phyloP scores from a whole-genome alignment of 2,329 filamentous ascomycete genomes.

The Stemphylium vesicarium region DNA sequence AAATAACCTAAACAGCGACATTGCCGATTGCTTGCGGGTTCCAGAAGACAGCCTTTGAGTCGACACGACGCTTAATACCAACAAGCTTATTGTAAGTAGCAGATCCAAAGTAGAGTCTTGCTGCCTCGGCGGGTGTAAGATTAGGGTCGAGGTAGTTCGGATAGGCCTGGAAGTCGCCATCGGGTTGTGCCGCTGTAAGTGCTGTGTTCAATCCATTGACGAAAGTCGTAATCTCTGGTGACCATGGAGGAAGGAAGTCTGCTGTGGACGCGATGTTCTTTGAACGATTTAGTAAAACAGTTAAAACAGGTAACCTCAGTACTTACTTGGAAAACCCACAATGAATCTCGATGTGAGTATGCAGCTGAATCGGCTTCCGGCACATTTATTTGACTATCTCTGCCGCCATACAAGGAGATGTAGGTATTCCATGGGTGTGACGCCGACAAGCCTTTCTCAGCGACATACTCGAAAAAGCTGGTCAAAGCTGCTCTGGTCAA shows the following conservation, averaged over 20 bases:
- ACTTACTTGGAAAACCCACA: conserved; percentile 11
- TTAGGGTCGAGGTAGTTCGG: conserved; percentile 12
- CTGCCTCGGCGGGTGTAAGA: conserved; percentile 6
- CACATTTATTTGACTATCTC: conserved; percentile 10
- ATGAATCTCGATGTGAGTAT: conserved; percentile 5
- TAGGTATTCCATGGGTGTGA: background rate
- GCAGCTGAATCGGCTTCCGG: background rate
- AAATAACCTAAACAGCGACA: background rate
- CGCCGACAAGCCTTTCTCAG: background rate
- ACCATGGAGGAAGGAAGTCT: conserved; percentile 5
- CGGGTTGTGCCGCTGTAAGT: conserved; percentile 2
- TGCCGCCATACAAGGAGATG: conserved; percentile 8
- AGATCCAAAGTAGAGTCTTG: conserved; percentile 2
- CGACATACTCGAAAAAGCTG: background rate
- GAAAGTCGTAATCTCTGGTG: conserved; percentile 1
- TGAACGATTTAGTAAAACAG: background rate
- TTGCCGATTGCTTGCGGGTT: conserved; percentile 12
- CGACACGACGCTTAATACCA: background rate
- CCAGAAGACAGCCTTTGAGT: conserved; percentile 5
- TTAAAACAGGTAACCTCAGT: background rate
- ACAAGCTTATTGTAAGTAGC: conserved; percentile 3
- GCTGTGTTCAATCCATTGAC: conserved; percentile 9
- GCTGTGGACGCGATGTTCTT: conserved; percentile 6
- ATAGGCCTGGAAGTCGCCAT: conserved; percentile 10
- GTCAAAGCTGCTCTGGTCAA: background rate